Percentiles rank a stretch among this genome's conserved stretches.
phyloP scores from a whole-genome alignment of 805 yeast species.

The Naumovozyma baii region DNA sequence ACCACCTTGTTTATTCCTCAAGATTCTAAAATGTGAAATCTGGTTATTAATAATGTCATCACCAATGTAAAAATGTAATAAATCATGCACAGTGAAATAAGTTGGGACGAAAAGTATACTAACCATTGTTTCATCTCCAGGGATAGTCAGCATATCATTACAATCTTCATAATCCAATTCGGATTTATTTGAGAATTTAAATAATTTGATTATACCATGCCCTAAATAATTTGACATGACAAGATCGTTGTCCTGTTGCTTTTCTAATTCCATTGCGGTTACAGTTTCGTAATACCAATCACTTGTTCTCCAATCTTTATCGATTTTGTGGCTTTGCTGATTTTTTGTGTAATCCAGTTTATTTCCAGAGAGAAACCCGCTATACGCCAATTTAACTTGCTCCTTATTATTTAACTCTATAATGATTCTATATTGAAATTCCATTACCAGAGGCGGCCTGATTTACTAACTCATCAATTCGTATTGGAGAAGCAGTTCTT shows the following conservation, averaged over 20 bases:
- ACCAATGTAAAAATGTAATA: slow-evolving; percentile 57
- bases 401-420: slow-evolving; percentile 10
- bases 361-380: slow-evolving; percentile 4
- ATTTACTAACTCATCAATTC: too few species aligned
- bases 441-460: too few species aligned
- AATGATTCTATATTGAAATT: slow-evolving; percentile 6
- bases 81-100: slow-evolving; percentile 76
- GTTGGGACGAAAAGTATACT: slow-evolving; percentile 81
- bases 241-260: slow-evolving; percentile 10
- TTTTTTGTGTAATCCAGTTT: background rate
- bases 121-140: slow-evolving; percentile 56
- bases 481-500: too few species aligned
- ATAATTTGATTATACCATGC: slow-evolving; percentile 62
- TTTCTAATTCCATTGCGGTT: background rate
- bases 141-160: slow-evolving; percentile 19
- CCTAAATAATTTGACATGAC: slow-evolving; percentile 55
- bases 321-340: background rate
- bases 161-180: slow-evolving; percentile 1
- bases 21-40: slow-evolving; percentile 63
- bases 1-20: slow-evolving; percentile 52
- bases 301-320: slow-evolving; percentile 13
- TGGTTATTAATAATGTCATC: slow-evolving; percentile 48
- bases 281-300: slow-evolving; percentile 3
- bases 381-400: slow-evolving; percentile 8
- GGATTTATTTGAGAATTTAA: slow-evolving; percentile 39